Evolutionary conservation across 2,329 filamentous ascomycete genomes (phyloP).

Genomic region (Fusarium armeniacum): DNA sequence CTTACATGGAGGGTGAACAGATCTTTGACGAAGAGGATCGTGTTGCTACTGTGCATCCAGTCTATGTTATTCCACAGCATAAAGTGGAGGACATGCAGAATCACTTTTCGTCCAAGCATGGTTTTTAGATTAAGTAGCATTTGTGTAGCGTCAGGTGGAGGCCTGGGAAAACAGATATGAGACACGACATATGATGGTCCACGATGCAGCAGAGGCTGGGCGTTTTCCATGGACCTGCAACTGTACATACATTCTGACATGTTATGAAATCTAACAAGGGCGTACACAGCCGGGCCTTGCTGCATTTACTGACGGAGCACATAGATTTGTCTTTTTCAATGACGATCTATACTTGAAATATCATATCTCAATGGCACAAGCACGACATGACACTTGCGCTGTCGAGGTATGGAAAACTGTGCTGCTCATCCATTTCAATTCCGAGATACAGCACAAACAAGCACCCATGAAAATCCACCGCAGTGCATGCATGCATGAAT

Average conservation of each 20-base stretch:
- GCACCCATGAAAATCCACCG: slow-evolving; percentile 12
- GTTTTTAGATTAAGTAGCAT: slow-evolving; percentile 62
- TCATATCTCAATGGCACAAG: slow-evolving; percentile 28
- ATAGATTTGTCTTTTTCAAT: slow-evolving; percentile 21
- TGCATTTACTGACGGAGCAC: slow-evolving; percentile 18
- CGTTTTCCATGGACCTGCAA: background rate
- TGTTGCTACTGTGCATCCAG: slow-evolving; percentile 80
- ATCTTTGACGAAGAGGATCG: slow-evolving; percentile 80
- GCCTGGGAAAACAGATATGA: slow-evolving; percentile 6
- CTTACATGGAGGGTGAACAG: slow-evolving; percentile 68
- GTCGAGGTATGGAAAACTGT: slow-evolving; percentile 41
- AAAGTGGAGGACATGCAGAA: slow-evolving; percentile 73
- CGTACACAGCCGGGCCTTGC: background rate
- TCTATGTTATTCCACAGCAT: slow-evolving; percentile 85
- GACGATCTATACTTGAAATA: slow-evolving; percentile 21
- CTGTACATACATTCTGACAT: background rate
- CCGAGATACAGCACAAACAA: slow-evolving; percentile 45
- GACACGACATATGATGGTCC: slow-evolving; percentile 24
- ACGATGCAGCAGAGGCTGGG: slow-evolving; percentile 12
- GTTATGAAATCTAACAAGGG: slow-evolving; percentile 10
- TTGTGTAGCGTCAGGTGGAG: slow-evolving; percentile 11
- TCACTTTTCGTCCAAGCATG: slow-evolving; percentile 73
- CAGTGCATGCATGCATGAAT: slow-evolving; percentile 41
- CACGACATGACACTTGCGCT: slow-evolving; percentile 45
- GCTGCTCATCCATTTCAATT: slow-evolving; percentile 36